phyloP scores from a whole-genome alignment of 805 yeast species.

The Lachancea sp. region DNA sequence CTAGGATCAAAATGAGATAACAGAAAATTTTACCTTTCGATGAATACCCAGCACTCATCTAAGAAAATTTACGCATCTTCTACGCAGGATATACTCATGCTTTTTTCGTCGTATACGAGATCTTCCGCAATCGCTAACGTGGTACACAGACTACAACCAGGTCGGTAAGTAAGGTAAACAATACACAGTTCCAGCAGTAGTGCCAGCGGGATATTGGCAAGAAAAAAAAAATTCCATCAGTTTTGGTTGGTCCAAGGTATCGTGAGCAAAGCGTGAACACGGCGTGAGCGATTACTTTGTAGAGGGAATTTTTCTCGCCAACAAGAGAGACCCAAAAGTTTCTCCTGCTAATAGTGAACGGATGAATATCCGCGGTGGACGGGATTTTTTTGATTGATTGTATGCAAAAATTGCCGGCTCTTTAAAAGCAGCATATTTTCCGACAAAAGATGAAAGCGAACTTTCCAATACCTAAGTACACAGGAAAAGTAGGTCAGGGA shows the following conservation, averaged over 20 bases:
- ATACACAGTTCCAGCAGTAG: no score
- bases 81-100: no score
- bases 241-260: neutral
- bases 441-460: neutral
- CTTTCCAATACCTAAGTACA: neutral
- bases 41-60: no score
- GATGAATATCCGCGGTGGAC: conserved; percentile 3
- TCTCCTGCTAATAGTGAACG: conserved; percentile 1
- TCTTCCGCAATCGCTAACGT: no score
- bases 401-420: conserved; percentile 1
- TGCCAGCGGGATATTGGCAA: neutral
- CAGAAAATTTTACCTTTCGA: neutral
- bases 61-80: no score
- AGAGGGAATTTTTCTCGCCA: conserved; percentile 2
- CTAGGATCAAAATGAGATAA: neutral
- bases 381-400: neutral
- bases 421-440: conserved; percentile 6
- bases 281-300: conserved; percentile 4
- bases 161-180: no score
- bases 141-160: no score
- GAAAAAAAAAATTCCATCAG: neutral
- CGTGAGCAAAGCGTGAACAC: conserved; percentile 3
- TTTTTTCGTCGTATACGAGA: no score
- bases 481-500: conserved; percentile 4
- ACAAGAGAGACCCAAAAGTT: neutral